These are phyloP conservation scores for Botryotinia globosa DNA, from an alignment of 2,329 filamentous ascomycete species.

Conservation along the genomic window DNA sequence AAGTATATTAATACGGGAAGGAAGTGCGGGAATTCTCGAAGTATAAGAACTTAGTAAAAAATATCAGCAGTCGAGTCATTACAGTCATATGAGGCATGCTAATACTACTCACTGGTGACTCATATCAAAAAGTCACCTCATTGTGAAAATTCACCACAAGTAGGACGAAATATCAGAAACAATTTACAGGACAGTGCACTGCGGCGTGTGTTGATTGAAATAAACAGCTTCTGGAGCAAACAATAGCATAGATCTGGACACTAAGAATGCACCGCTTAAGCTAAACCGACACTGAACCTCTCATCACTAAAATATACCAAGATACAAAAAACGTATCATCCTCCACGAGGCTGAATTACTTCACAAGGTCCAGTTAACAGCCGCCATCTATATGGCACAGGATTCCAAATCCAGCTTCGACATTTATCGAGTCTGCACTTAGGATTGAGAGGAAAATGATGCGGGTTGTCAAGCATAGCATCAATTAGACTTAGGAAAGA, in stretches of 20 bases:
- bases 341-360: background rate
- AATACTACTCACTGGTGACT: background rate
- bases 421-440: accelerated
- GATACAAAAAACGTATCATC: background rate
- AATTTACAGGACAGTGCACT: background rate
- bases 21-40: background rate
- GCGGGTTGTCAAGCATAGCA: too few relatives aligned
- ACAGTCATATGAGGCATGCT: background rate
- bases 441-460: background rate
- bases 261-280: background rate
- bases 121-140: background rate
- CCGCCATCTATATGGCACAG: too few relatives aligned
- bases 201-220: background rate
- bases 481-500: background rate
- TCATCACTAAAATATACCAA: too few relatives aligned
- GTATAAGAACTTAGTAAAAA: background rate
- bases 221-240: background rate
- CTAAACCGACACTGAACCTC: background rate
- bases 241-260: background rate
- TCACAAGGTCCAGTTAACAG: background rate
- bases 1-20: background rate
- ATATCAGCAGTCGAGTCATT: background rate
- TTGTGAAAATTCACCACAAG: background rate
- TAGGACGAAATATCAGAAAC: background rate
- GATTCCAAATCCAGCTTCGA: too few relatives aligned